These are phyloP conservation scores for Fusarium decemcellulare DNA, from an alignment of 2,329 filamentous ascomycete genomes.

Conservation along the genomic window DNA sequence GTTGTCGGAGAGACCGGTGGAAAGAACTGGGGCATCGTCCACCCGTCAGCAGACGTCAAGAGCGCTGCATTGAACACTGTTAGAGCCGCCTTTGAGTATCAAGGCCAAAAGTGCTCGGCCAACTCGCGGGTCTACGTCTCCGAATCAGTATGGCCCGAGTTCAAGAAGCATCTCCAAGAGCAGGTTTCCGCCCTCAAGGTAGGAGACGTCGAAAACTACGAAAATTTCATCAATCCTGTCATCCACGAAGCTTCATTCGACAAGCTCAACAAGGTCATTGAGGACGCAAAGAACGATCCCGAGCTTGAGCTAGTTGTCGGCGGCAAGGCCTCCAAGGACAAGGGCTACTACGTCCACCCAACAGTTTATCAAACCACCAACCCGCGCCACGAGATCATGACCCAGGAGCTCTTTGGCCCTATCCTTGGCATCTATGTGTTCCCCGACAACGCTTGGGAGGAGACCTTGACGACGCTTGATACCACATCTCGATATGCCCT, in stretches of 20 bases:
- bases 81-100: constrained; percentile 34
- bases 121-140: constrained; percentile 40
- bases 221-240: constrained; percentile 63
- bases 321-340: constrained; percentile 58
- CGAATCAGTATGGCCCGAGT: constrained; percentile 45
- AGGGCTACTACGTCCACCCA: constrained; percentile 62
- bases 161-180: constrained; percentile 49
- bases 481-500: constrained; percentile 54
- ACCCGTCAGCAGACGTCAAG: constrained; percentile 44
- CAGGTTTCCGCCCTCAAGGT: constrained; percentile 54
- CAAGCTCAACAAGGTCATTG: constrained; percentile 55
- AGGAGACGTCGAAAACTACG: constrained; percentile 55
- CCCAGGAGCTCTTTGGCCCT: constrained; percentile 64
- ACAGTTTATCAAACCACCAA: constrained; percentile 61
- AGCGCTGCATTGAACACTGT: constrained; percentile 35
- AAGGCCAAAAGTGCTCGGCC: constrained; percentile 38
- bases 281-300: constrained; percentile 58
- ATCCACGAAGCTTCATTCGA: constrained; percentile 63
- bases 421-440: constrained; percentile 63
- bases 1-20: constrained; percentile 66
- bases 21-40: constrained; percentile 68
- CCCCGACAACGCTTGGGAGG: constrained; percentile 53
- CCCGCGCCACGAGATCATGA: constrained; percentile 60
- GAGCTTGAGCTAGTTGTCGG: constrained; percentile 60
- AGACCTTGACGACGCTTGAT: constrained; percentile 31